Evolutionary conservation across 2,329 filamentous ascomycete genomes (phyloP).

Genomic region (Chaetomium sp.): DNA sequence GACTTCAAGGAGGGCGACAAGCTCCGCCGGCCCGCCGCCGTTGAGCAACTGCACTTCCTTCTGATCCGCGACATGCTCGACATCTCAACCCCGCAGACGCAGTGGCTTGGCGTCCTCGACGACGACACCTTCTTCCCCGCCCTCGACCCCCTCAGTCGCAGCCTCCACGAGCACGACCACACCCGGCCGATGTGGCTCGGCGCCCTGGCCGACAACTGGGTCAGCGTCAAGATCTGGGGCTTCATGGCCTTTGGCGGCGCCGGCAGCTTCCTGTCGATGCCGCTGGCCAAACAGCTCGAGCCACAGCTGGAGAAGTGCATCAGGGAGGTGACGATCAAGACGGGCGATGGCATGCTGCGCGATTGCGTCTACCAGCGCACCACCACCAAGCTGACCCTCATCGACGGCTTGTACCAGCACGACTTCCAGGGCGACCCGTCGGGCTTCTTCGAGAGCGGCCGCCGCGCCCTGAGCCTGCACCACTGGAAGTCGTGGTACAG

Average conservation of each 20-base stretch:
- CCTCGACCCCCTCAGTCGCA: constrained; percentile 52
- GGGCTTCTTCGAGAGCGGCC: constrained; percentile 62
- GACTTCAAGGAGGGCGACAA: constrained; percentile 24
- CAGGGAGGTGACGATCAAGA: constrained; percentile 42
- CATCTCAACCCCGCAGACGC: constrained; percentile 47
- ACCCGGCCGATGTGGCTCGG: constrained; percentile 56
- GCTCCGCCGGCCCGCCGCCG: constrained; percentile 39
- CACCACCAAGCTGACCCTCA: constrained; percentile 54
- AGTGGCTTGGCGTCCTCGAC: constrained; percentile 61
- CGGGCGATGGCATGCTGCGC: constrained; percentile 59
- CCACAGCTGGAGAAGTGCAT: constrained; percentile 54
- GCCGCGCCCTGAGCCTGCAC: constrained; percentile 58
- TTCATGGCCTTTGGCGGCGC: constrained; percentile 64
- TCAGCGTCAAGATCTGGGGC: constrained; percentile 55
- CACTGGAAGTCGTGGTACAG: constrained; percentile 66
- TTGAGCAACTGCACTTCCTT: constrained; percentile 60
- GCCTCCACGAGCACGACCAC: constrained; percentile 52
- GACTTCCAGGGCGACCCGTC: constrained; percentile 58
- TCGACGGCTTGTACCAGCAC: constrained; percentile 60
- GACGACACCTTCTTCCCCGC: constrained; percentile 67
- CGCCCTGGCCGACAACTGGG: constrained; percentile 58
- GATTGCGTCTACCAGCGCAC: constrained; percentile 61
- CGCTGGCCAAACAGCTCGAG: constrained; percentile 52
- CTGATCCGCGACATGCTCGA: constrained; percentile 54
- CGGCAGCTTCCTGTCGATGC: constrained; percentile 59